Conservation (phyloP, 805 yeast genomes). For the Wickerhamiella shivajii region DNA sequence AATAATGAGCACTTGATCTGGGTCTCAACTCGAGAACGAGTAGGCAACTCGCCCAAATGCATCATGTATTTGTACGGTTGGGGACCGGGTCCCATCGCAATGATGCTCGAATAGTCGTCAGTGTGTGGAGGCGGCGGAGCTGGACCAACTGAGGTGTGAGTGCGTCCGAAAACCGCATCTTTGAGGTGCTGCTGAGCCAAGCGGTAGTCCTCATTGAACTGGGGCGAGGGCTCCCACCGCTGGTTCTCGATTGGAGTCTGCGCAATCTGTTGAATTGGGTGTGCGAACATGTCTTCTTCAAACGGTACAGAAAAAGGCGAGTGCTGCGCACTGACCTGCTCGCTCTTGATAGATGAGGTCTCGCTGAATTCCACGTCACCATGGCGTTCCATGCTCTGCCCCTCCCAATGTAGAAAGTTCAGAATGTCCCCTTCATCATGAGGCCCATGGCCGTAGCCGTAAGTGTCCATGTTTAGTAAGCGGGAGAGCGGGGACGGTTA, state of each 20-base stretch:
- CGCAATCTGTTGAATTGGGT: no score
- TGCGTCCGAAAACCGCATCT: conserved; percentile 14
- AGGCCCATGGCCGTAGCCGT: no score
- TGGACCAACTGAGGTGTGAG: conserved; percentile 6
- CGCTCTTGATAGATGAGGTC: conserved; percentile 2
- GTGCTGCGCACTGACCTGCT: no score
- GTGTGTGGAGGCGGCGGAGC: conserved; percentile 7
- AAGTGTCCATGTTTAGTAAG: not conserved
- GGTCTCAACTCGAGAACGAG: conserved; percentile 83
- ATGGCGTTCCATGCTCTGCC: not conserved
- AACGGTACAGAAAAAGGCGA: no score
- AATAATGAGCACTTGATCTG: conserved; percentile 67
- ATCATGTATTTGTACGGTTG: conserved; percentile 11
- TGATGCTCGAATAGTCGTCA: conserved; percentile 10
- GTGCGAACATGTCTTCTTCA: no score
- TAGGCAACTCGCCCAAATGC: conserved; percentile 47
- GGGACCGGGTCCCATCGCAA: conserved; percentile 6
- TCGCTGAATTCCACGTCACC: conserved; percentile 5
- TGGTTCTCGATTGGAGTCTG: no score
- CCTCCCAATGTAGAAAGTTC: conserved; percentile 8
- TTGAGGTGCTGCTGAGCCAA: conserved; percentile 14
- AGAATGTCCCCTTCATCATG: conserved; percentile 2
- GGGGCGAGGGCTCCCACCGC: conserved; percentile 6
- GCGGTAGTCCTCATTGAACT: conserved; percentile 6
- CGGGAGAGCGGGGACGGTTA: not conserved